A percentile compares a stretch with the other conserved stretches of the same genome.
phyloP scores from a whole-genome alignment of 2,329 filamentous ascomycete species.

The Colletotrichum coccodes region DNA sequence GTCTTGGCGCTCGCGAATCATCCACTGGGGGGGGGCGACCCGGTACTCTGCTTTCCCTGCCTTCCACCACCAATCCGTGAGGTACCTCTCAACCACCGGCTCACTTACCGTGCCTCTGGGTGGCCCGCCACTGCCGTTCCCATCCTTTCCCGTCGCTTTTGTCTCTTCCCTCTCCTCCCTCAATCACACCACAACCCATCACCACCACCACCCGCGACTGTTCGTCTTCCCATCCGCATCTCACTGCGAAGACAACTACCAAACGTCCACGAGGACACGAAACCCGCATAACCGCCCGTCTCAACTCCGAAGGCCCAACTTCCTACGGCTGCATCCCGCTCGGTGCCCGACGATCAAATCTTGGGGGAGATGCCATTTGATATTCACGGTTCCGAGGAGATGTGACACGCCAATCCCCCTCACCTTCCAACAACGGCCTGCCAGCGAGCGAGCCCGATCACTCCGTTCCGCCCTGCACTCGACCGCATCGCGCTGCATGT shows the following conservation, averaged over 20 bases:
- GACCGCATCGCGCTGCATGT: slow-evolving; percentile 19
- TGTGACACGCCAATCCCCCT: slow-evolving; percentile 38
- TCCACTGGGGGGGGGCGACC: not conserved
- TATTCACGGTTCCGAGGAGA: slow-evolving; percentile 39
- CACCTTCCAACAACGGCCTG: slow-evolving; percentile 19
- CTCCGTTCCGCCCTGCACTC: slow-evolving; percentile 3
- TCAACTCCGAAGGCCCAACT: not conserved
- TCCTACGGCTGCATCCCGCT: slow-evolving; percentile 6
- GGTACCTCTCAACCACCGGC: slow-evolving; percentile 4
- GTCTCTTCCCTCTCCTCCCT: slow-evolving; percentile 17
- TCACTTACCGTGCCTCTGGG: not conserved
- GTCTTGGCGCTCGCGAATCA: slow-evolving; percentile 23
- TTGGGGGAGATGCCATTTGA: slow-evolving; percentile 33
- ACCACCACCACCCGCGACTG: not conserved
- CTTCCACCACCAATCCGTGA: not conserved
- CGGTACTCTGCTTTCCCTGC: slow-evolving; percentile 2
- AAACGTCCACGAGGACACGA: not conserved
- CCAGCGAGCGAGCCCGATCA: slow-evolving; percentile 15
- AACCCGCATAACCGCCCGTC: not conserved
- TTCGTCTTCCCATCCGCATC: slow-evolving; percentile 2
- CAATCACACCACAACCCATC: slow-evolving; percentile 10
- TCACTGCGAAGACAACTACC: not conserved
- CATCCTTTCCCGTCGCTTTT: slow-evolving; percentile 26
- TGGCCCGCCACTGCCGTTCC: slow-evolving; percentile 23
- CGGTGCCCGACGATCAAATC: slow-evolving; percentile 38